These are phyloP conservation scores for Mollisia scopiformis DNA, from an alignment of 2,329 filamentous ascomycete species.

Conservation along the genomic window DNA sequence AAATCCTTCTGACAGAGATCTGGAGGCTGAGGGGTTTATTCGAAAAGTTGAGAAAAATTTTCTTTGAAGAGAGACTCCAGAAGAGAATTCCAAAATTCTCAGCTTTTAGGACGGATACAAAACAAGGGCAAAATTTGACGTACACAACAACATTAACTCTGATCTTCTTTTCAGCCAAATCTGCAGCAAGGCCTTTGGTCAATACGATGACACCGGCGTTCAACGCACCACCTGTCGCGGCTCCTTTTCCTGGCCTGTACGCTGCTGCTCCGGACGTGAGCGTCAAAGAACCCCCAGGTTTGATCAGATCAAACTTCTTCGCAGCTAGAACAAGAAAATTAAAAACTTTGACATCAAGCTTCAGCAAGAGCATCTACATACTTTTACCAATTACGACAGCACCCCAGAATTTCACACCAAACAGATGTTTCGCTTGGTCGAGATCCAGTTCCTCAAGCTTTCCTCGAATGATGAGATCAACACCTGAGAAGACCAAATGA, in stretches of 20 bases:
- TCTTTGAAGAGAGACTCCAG: too few species aligned
- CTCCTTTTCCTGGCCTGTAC: slow-evolving; percentile 41
- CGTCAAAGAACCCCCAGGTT: slow-evolving; percentile 41
- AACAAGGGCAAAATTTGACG: too few species aligned
- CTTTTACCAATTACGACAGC: slow-evolving; percentile 41
- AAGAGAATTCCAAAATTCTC: too few species aligned
- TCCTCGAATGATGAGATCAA: slow-evolving; percentile 44
- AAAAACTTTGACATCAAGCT: too few species aligned
- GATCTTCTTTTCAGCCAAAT: slow-evolving; percentile 56
- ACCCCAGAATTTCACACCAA: slow-evolving; percentile 46
- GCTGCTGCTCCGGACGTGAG: slow-evolving; percentile 42
- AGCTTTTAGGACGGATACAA: too few species aligned
- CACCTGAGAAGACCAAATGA: slow-evolving; percentile 43
- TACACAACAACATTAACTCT: slow-evolving; percentile 66
- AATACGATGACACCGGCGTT: slow-evolving; percentile 36
- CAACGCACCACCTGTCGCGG: slow-evolving; percentile 38
- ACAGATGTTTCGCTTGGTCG: slow-evolving; percentile 39
- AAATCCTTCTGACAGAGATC: too few species aligned
- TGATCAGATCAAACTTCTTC: slow-evolving; percentile 42
- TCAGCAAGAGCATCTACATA: background rate
- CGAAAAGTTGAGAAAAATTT: too few species aligned
- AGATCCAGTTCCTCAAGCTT: slow-evolving; percentile 38
- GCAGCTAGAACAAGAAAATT: slow-evolving; percentile 27
- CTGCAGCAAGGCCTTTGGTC: slow-evolving; percentile 58
- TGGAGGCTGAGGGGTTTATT: too few species aligned